Conservation (phyloP, 139 green algal genomes). For the Tetraselmis striata region DNA sequence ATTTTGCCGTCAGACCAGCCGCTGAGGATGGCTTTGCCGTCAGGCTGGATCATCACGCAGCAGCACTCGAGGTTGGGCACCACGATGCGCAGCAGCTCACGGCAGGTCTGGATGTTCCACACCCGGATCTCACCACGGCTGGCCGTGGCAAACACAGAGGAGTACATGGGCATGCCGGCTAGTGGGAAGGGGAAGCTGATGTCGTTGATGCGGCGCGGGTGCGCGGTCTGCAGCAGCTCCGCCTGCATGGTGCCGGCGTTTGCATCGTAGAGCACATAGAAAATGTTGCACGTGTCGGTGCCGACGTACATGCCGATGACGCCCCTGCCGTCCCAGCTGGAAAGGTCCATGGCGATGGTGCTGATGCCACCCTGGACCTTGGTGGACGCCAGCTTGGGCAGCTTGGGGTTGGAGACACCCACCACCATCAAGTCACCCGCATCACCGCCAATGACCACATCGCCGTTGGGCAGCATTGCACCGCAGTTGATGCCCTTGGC, state of each 20-base stretch:
- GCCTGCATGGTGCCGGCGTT: constrained; percentile 21
- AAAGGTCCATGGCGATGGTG: constrained; percentile 43
- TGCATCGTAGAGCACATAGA: constrained; percentile 45
- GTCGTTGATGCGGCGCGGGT: constrained; percentile 57
- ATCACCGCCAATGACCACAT: constrained; percentile 53
- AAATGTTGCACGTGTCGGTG: constrained; percentile 63
- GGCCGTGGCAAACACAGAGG: constrained; percentile 62
- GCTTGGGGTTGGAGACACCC: constrained; percentile 25
- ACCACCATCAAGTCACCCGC: constrained; percentile 45
- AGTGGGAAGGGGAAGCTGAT: constrained; percentile 54
- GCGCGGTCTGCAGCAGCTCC: constrained; percentile 67
- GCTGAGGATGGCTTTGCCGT: constrained; percentile 37
- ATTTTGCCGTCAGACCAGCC: constrained; percentile 60
- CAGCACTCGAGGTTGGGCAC: constrained; percentile 73
- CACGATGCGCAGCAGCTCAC: constrained; percentile 74
- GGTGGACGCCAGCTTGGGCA: constrained; percentile 26
- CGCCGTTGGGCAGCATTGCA: constrained; percentile 23
- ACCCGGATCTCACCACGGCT: constrained; percentile 58
- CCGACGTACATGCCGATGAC: constrained; percentile 52
- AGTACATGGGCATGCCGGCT: neutral
- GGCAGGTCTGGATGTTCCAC: constrained; percentile 64
- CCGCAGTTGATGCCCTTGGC: constrained; percentile 2
- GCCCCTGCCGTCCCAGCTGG: constrained; percentile 13
- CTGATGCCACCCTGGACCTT: constrained; percentile 51
- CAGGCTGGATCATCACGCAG: constrained; percentile 61